These are phyloP conservation scores for Colletotrichum orbiculare DNA, from an alignment of 2,329 filamentous ascomycete genomes.

Conservation along the genomic window DNA sequence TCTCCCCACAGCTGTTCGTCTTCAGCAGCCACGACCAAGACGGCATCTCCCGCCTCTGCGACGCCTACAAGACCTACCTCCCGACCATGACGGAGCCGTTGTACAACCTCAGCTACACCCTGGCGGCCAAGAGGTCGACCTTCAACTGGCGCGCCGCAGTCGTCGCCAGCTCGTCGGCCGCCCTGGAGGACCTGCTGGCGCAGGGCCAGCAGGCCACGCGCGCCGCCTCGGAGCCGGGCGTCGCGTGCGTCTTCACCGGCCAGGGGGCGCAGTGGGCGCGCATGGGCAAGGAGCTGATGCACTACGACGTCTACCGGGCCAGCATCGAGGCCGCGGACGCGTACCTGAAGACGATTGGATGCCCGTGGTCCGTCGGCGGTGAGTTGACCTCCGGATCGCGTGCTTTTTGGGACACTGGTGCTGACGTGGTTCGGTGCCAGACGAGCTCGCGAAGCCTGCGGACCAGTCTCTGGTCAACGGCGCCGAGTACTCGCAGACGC, in stretches of 20 bases:
- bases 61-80: no score
- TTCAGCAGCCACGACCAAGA: no score
- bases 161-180: no score
- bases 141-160: no score
- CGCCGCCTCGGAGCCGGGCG: conserved; percentile 1
- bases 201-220: conserved; percentile 3
- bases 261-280: conserved; percentile 42
- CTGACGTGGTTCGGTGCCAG: conserved; percentile 44
- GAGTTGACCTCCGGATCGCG: no score
- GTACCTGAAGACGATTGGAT: conserved; percentile 46
- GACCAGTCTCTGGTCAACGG: conserved; percentile 9
- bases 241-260: conserved; percentile 46
- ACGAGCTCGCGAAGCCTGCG: conserved; percentile 37
- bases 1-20: no score
- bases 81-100: no score
- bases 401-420: no score
- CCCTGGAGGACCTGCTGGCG: no score
- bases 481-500: conserved; percentile 46
- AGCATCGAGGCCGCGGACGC: conserved; percentile 48
- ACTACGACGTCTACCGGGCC: conserved; percentile 52
- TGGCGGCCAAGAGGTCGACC: no score
- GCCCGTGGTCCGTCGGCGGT: conserved; percentile 47
- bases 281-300: conserved; percentile 37
- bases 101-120: no score
- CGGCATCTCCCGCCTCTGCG: no score